These are phyloP conservation scores for Ceratocystis cacaofunesta DNA, from an alignment of 2,329 filamentous ascomycete genomes.

Conservation along the genomic window DNA sequence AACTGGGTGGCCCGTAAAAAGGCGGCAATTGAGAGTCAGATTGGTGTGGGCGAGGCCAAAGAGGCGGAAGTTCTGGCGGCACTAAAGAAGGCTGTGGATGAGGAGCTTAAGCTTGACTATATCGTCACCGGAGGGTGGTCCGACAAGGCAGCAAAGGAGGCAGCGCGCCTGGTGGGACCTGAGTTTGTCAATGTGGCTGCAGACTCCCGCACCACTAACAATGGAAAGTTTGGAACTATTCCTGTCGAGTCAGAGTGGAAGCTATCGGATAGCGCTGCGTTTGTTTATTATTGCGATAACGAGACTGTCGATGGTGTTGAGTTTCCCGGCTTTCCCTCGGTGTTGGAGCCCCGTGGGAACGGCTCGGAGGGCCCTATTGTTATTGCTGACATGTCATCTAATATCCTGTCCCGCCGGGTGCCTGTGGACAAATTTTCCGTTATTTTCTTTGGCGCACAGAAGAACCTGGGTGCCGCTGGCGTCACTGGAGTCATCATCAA, in stretches of 20 bases:
- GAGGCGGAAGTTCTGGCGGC: slow-evolving; percentile 36
- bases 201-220: slow-evolving; percentile 50
- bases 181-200: slow-evolving; percentile 67
- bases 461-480: slow-evolving; percentile 79
- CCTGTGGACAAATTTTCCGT: slow-evolving; percentile 65
- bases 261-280: slow-evolving; percentile 50
- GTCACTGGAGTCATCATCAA: slow-evolving; percentile 75
- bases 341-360: slow-evolving; percentile 41
- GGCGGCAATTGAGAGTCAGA: slow-evolving; percentile 40
- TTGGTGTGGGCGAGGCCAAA: slow-evolving; percentile 32
- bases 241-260: slow-evolving; percentile 64
- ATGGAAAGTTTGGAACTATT: slow-evolving; percentile 76
- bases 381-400: slow-evolving; percentile 86
- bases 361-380: slow-evolving; percentile 54
- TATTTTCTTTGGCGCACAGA: slow-evolving; percentile 88
- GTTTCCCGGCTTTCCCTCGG: slow-evolving; percentile 58
- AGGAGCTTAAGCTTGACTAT: slow-evolving; percentile 72
- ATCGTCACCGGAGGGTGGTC: slow-evolving; percentile 81
- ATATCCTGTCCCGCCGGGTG: slow-evolving; percentile 71
- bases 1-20: slow-evolving; percentile 64
- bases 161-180: slow-evolving; percentile 57
- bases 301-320: slow-evolving; percentile 92
- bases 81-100: slow-evolving; percentile 45
- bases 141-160: slow-evolving; percentile 76
- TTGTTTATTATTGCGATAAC: slow-evolving; percentile 87